Evolutionary conservation across 345 rosid genomes (phyloP), one percentile per base, ranked within the genome.

Genomic region (Acer campestre): DNA sequence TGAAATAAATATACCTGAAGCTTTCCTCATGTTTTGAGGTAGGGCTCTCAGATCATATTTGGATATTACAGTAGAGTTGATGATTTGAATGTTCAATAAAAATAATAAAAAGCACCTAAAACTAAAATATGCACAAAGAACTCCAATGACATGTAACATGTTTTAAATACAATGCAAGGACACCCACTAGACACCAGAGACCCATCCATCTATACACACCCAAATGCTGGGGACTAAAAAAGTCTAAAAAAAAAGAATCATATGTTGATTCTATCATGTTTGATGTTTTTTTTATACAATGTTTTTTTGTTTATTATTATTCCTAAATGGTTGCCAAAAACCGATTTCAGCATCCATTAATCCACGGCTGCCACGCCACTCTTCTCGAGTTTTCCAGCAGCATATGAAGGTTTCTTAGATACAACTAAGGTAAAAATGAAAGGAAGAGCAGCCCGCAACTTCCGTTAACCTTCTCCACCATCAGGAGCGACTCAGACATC

Each of bases 241-340:
- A 48, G 13, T 59, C 90, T 80, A 35, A 71, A 87, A 90, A 87
- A 71, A 87, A 90, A 87, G 97, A 93, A 91, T 90, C 98, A 88
- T 90, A 88, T 82, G 82, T 89, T 93, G 98, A 93, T 88, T 91
- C 94, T 79, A 74, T 18, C 80, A 66, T 71, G 61, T 82, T 64
- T 55, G 62, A 48, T 49, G 16, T 10, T 31, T 58, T 55, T 44
- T 12, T 61, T 9, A 59, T 59, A 59, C 25, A 59, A 59, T 59
- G 63, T 61, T 6, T 74, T 79, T 88, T 65, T 84, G 80, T 86
- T 82, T 68, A 55, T 65, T 70, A 70, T 84, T 89, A 77, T 82
- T 84, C 74, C 86, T 86, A 83, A 27, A 22, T 82, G 83, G 81
- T 42, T 78, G 83, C 77, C 80, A 71, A 85, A 78, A 88, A 82